Evolutionary conservation across 345 rosid genomes (phyloP).

Genomic region (Arabis alpina): DNA sequence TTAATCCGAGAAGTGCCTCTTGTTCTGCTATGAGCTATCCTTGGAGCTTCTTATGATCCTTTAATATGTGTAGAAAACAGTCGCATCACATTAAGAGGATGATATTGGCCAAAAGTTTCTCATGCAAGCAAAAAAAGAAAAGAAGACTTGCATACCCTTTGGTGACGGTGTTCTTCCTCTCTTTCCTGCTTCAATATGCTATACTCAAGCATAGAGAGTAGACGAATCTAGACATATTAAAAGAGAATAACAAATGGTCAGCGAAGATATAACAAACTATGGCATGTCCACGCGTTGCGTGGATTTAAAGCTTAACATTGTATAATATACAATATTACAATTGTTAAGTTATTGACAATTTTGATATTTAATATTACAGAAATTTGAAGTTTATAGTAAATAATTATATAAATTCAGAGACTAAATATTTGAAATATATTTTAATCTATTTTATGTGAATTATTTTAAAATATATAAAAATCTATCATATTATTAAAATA

Average conservation of each 20-base stretch:
- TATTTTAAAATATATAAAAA: no score
- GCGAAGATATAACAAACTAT: neutral
- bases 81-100: constrained; percentile 21
- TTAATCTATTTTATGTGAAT: no score
- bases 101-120: neutral
- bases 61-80: constrained; percentile 32
- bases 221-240: constrained; percentile 57
- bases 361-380: no score
- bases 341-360: no score
- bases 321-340: no score
- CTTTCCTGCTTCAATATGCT: constrained; percentile 77
- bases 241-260: constrained; percentile 17
- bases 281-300: no score
- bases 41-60: constrained; percentile 99
- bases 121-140: constrained; percentile 9
- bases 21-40: constrained; percentile 94
- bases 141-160: constrained; percentile 55
- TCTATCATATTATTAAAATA: no score
- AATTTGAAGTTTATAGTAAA: no score
- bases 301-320: no score
- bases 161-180: constrained; percentile 91
- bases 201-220: constrained; percentile 91
- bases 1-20: constrained; percentile 91
- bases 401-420: no score
- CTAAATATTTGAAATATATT: no score